Evolutionary conservation across 2,329 filamentous ascomycete genomes (phyloP).

Genomic region (Neofusicoccum cordaticola): DNA sequence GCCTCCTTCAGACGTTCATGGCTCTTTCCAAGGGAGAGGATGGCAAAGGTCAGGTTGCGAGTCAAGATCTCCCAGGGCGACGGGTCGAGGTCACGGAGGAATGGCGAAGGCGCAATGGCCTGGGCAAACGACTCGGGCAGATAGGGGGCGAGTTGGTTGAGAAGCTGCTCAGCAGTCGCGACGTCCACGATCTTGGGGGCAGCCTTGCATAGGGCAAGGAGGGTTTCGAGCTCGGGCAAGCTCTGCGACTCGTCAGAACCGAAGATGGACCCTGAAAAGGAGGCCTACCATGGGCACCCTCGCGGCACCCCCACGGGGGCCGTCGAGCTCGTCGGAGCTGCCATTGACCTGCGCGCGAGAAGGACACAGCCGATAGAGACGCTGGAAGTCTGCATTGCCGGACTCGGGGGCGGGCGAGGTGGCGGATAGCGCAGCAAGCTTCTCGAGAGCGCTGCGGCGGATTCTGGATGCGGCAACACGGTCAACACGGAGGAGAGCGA

Average conservation of each 20-base stretch:
- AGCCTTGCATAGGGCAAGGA: constrained; percentile 87
- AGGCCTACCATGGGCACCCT: constrained; percentile 38
- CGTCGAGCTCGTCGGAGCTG: constrained; percentile 20
- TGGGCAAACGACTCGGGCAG: constrained; percentile 81
- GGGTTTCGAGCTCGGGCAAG: constrained; percentile 84
- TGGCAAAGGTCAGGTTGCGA: constrained; percentile 72
- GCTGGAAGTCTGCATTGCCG: constrained; percentile 37
- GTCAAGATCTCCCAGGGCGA: constrained; percentile 86
- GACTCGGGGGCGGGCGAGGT: constrained; percentile 29
- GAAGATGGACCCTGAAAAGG: background rate
- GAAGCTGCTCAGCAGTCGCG: constrained; percentile 73
- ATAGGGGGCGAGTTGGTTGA: constrained; percentile 77
- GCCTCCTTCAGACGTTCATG: constrained; percentile 66
- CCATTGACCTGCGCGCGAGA: constrained; percentile 18
- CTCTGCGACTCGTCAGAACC: constrained; percentile 54
- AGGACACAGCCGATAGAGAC: constrained; percentile 41
- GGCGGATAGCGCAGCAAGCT: constrained; percentile 49
- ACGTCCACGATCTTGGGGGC: constrained; percentile 69
- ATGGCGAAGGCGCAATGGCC: constrained; percentile 73
- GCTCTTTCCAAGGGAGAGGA: constrained; percentile 75
- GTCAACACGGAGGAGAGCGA: background rate
- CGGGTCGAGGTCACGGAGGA: constrained; percentile 77
- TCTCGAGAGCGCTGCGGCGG: constrained; percentile 49
- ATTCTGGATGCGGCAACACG: constrained; percentile 22
- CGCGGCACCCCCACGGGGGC: constrained; percentile 21